Base-by-base conservation (phyloP, 306 rosid species). In the Begonia peltatifolia region DNA sequence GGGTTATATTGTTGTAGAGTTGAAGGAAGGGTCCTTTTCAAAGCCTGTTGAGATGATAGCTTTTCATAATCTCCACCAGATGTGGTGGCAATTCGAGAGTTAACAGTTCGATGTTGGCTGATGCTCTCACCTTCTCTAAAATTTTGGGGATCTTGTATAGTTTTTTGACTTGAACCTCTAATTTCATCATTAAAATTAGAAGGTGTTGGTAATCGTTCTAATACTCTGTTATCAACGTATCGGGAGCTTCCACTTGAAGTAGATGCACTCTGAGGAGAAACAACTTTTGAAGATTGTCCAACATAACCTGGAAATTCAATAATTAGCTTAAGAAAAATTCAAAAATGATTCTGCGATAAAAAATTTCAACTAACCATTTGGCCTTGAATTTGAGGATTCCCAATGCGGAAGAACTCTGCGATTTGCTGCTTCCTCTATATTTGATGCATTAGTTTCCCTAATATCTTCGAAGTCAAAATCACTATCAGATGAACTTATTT, bases 401-500 rank as follows among this genome's bases (percentile, higher is more conserved):
- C 88, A 86, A 10, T 10, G 14, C 36, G 99, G 96, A 63, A 76
- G 79, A 60, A 9, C 42, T 70, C 99, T 82, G 53, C 54, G 12
- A 57, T 41, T 30, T 5, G 74, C 43, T 55, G 71, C 20, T 59
- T 55, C 61, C 12, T 54, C 57, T 9, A 38, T 51, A 61, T 6
- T 22, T 16, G 30, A 55, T 3, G 57, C 43, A 61, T 14, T 38
- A 48, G 55, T 58, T 2, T 55, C 66, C 44, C 58, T 55, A 14
- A 36, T 60, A 71, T 59, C 80, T 49, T 69, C 81, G 58, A 72
- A 63, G 60, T 79, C 94, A 57, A 71, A 17, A 9, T 90, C 99
- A 68, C 84, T 88, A 69, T 90, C 99, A 0, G 95, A 86, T 20
- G 95, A 90, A 76, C 78, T 86, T 51, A 87, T 79, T 56, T 70